Base-by-base conservation (phyloP, 192 early-diverging fungal species). In the Kickxella alabastrina region DNA sequence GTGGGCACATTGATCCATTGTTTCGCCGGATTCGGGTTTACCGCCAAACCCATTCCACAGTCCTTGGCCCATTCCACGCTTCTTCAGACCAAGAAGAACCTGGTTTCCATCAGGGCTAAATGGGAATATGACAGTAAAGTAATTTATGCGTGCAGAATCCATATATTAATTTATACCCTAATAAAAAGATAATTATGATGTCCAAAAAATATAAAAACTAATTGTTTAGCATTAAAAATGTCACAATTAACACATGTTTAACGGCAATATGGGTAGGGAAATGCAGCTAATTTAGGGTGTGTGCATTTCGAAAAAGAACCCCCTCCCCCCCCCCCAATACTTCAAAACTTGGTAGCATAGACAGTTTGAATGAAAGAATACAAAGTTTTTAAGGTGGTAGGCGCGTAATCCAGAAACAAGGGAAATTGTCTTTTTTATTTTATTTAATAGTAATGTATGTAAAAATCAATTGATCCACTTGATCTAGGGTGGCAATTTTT, bases 41-140 rank as follows among this genome's bases (percentile, higher is more conserved):
- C 88, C 88, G 25, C 88, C 88, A 57, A 91, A 91, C 6, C 87
- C 85, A 27, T 87, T 89, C 75, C 75, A 86, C 23, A 77, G 72
- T 14, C 81, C 79, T 17, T 62, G 69, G 32, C 88, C 87, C 65
- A 91, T 83, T 0, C 88, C 88, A 9, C 87, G 81, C 57, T 91
- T 91, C 66, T 91, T 91, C 54, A 84, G 73, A 0, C 88, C 87
- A 15, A 91, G 80, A 12, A 87, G 73, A 29, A 89, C 68, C 67
- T 77, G 38, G 2, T 24, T 50, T 10, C 23, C 27, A 15, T 47
- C 50, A 18, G 14, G 28, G 23, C 31, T 56, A 23, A 62, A 52
- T 4, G 63, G 70, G 26, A 74, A 55, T 19, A 74, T 38, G 2
- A 74, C 55, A 0, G 70, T 59, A 51, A 66, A 74, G 21, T 53